Conservation (phyloP, 1,139 yeast species). For the Taiozyma onychis region DNA sequence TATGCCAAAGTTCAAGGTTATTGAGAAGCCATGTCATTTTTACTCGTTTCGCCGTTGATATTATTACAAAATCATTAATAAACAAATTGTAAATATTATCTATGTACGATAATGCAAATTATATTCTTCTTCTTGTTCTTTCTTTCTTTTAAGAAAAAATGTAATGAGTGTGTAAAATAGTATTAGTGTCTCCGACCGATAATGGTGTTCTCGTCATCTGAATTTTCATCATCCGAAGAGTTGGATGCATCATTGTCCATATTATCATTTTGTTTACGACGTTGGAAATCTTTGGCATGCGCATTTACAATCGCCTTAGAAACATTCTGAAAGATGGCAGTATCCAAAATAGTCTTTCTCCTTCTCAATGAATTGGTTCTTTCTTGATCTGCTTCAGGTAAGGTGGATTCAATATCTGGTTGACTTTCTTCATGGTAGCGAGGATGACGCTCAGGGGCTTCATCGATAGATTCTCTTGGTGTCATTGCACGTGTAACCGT, state of each 20-base stretch:
- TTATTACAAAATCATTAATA: not conserved
- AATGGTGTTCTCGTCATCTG: conserved; percentile 25
- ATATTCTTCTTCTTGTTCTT: not conserved
- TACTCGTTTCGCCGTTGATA: not conserved
- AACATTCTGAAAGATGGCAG: conserved; percentile 41
- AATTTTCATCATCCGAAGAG: conserved; percentile 28
- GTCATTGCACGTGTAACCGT: conserved; percentile 25
- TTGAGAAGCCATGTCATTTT: conserved; percentile 8
- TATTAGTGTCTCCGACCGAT: not conserved
- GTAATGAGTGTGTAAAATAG: not conserved
- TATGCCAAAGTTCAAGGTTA: conserved; percentile 95
- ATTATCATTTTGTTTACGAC: conserved; percentile 36
- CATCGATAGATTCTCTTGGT: conserved; percentile 3
- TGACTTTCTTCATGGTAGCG: not conserved
- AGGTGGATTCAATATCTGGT: not conserved
- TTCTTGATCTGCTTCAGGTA: not conserved
- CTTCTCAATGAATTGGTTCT: conserved; percentile 7
- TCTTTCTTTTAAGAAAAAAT: not conserved
- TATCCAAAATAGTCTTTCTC: conserved; percentile 16
- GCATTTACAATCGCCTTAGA: conserved; percentile 69
- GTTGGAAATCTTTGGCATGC: conserved; percentile 84
- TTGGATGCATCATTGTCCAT: conserved; percentile 33
- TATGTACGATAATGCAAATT: not conserved
- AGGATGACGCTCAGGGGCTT: not conserved
- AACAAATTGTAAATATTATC: not conserved